phyloP scores from a whole-genome alignment of 176 grass and related monocot species.

The Thinopyrum elongatum region DNA sequence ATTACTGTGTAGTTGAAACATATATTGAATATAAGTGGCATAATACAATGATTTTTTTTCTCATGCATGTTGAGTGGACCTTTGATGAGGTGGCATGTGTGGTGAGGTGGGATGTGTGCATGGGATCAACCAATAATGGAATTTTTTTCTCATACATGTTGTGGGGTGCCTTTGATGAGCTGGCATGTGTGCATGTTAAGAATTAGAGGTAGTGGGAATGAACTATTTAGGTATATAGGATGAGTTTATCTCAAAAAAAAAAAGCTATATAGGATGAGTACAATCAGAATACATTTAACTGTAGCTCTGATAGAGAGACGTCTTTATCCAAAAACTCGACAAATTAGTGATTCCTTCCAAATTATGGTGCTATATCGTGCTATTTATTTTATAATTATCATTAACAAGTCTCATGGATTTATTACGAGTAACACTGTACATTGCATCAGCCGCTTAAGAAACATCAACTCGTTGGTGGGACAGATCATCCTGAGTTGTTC shows the following conservation, averaged over 20 bases:
- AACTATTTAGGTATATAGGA: no score
- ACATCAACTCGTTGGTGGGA: neutral
- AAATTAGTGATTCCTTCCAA: neutral
- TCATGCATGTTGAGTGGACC: no score
- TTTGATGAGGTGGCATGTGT: no score
- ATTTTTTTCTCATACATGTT: no score
- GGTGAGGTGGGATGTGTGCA: no score
- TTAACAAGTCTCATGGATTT: neutral
- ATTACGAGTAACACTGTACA: conserved; percentile 13
- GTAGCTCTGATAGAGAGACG: neutral
- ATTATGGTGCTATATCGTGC: conserved; percentile 12
- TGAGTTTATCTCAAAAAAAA: neutral
- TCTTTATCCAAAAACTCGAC: neutral
- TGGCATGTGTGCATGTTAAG: no score
- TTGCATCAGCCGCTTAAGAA: conserved; percentile 19
- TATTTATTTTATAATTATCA: neutral
- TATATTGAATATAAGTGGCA: no score
- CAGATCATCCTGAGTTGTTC: conserved; percentile 19
- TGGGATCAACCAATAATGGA: no score
- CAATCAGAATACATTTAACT: neutral
- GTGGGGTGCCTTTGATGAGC: no score
- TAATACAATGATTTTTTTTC: no score
- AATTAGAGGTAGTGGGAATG: no score
- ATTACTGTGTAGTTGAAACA: no score
- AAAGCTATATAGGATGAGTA: neutral